Evolutionary conservation across 768 basidiomycete genomes (phyloP).

Genomic region (Postia placenta): DNA sequence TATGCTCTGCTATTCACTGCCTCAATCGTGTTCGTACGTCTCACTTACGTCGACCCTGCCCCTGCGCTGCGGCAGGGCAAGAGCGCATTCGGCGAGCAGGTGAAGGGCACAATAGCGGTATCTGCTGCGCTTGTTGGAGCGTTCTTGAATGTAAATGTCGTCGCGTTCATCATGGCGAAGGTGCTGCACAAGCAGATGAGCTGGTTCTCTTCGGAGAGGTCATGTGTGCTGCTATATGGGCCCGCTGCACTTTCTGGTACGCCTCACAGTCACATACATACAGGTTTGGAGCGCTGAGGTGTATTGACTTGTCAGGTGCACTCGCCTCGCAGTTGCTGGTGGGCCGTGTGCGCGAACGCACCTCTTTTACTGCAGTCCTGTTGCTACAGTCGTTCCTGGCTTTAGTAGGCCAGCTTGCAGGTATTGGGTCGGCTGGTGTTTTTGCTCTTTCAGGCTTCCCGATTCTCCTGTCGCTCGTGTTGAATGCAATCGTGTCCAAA

Average conservation of each 20-base stretch:
- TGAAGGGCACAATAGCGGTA: conserved; percentile 44
- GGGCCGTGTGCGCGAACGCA: conserved; percentile 50
- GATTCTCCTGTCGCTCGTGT: conserved; percentile 47
- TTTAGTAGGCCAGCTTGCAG: conserved; percentile 51
- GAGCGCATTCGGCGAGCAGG: conserved; percentile 35
- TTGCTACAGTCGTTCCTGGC: conserved; percentile 55
- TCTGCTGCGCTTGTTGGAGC: conserved; percentile 48
- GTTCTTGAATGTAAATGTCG: conserved; percentile 56
- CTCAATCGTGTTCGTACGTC: conserved; percentile 38
- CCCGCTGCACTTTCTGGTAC: conserved; percentile 69
- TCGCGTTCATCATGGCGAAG: conserved; percentile 62
- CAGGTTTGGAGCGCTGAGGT: background rate
- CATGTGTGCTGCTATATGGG: conserved; percentile 61
- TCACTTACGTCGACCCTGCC: conserved; percentile 30
- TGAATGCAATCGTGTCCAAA: conserved; percentile 40
- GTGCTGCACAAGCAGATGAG: conserved; percentile 68
- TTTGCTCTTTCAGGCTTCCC: conserved; percentile 61
- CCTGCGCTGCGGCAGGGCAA: conserved; percentile 30
- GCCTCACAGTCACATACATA: conserved; percentile 14
- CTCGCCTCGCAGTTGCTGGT: conserved; percentile 57
- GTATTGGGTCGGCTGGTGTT: conserved; percentile 72
- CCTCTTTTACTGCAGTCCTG: conserved; percentile 52
- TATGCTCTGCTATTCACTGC: conserved; percentile 48
- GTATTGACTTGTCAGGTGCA: conserved; percentile 39
- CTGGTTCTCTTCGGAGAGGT: conserved; percentile 77